Conservation (phyloP, 805 yeast genomes). For the Metschnikowia proteae region DNA sequence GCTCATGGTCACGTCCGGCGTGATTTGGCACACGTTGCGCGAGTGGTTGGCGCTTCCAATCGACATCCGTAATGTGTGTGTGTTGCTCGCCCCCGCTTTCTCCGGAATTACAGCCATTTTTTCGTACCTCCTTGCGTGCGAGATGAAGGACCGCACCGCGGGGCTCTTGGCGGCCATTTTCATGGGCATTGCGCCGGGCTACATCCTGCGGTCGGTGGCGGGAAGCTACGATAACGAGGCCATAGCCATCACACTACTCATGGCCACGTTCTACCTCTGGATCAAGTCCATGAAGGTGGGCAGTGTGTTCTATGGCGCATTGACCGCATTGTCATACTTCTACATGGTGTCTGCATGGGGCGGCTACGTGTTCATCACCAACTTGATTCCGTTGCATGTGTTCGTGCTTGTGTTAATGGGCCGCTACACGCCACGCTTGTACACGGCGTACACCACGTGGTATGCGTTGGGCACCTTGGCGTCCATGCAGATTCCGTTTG, state of each 20-base stretch:
- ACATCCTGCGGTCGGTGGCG: conserved; percentile 96
- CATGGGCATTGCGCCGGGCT: conserved; percentile 98
- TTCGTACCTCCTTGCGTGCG: conserved; percentile 81
- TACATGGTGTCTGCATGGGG: conserved; percentile 99
- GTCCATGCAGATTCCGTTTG: conserved; percentile 99
- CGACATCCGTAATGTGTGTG: conserved; percentile 95
- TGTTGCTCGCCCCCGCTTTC: conserved; percentile 93
- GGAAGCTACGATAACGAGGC: conserved; percentile 99
- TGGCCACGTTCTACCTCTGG: conserved; percentile 96
- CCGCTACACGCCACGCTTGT: conserved; percentile 75
- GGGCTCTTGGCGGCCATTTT: conserved; percentile 91
- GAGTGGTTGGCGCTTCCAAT: conserved; percentile 69
- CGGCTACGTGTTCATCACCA: conserved; percentile 98
- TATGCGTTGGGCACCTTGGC: conserved; percentile 95
- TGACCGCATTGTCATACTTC: conserved; percentile 86
- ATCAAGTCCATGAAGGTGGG: conserved; percentile 90
- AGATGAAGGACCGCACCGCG: conserved; percentile 85
- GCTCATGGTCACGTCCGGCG: conserved; percentile 94
- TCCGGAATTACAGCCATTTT: conserved; percentile 89
- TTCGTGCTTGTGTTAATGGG: conserved; percentile 92
- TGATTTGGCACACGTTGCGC: conserved; percentile 71
- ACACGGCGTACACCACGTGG: conserved; percentile 95
- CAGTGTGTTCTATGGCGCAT: conserved; percentile 75
- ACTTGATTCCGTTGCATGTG: conserved; percentile 92
- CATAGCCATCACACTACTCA: conserved; percentile 89